phyloP scores from a whole-genome alignment of 2,329 filamentous ascomycete genomes.

The Ophiostoma triangulosporum region DNA sequence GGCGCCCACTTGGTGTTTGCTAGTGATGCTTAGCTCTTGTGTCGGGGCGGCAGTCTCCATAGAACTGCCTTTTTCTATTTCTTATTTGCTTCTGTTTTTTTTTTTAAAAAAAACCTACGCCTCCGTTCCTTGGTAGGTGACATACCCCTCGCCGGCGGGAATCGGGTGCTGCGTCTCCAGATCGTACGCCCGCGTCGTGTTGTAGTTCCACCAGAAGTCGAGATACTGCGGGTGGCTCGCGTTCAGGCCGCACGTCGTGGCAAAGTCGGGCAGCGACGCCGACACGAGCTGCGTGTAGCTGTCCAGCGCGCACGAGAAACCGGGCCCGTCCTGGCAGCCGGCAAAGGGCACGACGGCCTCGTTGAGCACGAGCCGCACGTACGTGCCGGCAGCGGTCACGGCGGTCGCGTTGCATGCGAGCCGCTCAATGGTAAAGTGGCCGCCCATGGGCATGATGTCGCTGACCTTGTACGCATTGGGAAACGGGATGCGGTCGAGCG shows the following conservation, averaged over 20 bases:
- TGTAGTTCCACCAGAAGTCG: constrained; percentile 13
- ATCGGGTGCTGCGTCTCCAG: constrained; percentile 9
- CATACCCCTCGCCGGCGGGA: constrained; percentile 2
- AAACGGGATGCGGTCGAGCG: constrained; percentile 30
- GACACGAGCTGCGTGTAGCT: constrained; percentile 32
- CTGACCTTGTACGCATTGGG: constrained; percentile 8
- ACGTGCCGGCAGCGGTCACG: constrained; percentile 19
- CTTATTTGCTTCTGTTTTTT: not conserved
- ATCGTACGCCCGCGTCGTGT: constrained; percentile 9
- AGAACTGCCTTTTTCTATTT: too few relatives aligned
- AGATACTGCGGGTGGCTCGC: constrained; percentile 11
- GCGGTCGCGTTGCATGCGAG: constrained; percentile 32
- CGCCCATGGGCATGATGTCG: constrained; percentile 47
- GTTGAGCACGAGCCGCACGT: constrained; percentile 45
- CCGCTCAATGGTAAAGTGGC: constrained; percentile 51
- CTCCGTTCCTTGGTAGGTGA: constrained; percentile 8
- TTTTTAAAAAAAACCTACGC: not conserved
- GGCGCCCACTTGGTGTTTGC: too few relatives aligned
- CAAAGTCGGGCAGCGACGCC: constrained; percentile 10
- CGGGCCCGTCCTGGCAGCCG: constrained; percentile 40
- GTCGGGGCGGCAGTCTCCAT: too few relatives aligned
- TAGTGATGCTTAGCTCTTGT: too few relatives aligned
- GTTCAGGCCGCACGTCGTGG: constrained; percentile 10
- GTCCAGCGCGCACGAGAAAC: constrained; percentile 34
- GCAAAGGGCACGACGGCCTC: constrained; percentile 48